Conservation (phyloP, 2,329 filamentous ascomycete genomes). For the Ascosphaera aggregata region DNA sequence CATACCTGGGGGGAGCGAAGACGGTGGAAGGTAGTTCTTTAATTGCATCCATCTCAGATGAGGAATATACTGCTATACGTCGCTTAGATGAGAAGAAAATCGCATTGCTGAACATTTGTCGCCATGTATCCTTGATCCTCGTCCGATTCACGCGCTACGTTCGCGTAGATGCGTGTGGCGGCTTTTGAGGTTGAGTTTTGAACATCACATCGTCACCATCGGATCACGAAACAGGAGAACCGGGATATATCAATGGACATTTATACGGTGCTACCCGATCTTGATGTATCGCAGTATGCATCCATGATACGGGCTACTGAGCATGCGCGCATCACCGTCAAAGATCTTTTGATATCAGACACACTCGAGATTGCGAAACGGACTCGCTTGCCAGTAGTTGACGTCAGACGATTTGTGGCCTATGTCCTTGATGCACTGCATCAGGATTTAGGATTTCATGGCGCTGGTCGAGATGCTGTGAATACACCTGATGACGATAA, state of each 20-base stretch:
- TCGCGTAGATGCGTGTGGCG: background rate
- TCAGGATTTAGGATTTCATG: constrained; percentile 28
- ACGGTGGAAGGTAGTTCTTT: no score
- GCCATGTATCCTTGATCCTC: no score
- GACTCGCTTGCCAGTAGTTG: constrained; percentile 56
- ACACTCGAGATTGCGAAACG: constrained; percentile 63
- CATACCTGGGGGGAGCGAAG: no score
- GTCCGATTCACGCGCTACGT: no score
- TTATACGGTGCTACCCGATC: constrained; percentile 55
- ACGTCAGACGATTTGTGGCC: constrained; percentile 50
- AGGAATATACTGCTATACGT: no score
- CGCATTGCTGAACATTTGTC: no score
- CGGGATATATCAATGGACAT: constrained; percentile 35
- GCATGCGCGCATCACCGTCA: constrained; percentile 49
- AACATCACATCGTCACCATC: background rate
- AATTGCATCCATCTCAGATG: no score
- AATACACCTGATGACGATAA: constrained; percentile 7
- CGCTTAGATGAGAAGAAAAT: no score
- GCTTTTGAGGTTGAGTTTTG: background rate
- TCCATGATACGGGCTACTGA: constrained; percentile 63
- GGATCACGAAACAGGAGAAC: background rate
- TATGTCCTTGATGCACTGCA: constrained; percentile 46
- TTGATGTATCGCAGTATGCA: constrained; percentile 45
- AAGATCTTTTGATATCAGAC: constrained; percentile 70
- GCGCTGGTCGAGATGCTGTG: constrained; percentile 5